phyloP scores from a whole-genome alignment of 805 yeast genomes.

The Ogataea glucozyma region DNA sequence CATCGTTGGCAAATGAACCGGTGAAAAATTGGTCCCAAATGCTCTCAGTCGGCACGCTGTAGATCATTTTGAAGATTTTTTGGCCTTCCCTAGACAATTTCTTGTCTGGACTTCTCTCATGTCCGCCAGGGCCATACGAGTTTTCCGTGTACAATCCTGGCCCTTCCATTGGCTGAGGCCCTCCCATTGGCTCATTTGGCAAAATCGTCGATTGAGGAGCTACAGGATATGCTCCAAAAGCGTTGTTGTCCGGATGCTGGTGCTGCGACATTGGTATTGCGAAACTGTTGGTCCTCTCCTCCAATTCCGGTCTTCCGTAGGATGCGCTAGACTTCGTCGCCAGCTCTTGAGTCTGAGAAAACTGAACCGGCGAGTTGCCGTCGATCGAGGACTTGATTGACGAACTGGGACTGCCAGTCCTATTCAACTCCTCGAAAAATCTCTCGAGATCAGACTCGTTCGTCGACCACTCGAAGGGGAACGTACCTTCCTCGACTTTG shows the following conservation, averaged over 20 bases:
- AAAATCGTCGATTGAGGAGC: background rate
- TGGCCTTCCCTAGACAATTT: constrained; percentile 47
- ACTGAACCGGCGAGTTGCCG: constrained; percentile 19
- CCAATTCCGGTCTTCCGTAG: background rate
- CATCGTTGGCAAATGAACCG: constrained; percentile 24
- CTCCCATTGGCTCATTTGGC: background rate
- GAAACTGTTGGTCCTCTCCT: constrained; percentile 1
- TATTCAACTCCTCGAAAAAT: constrained; percentile 51
- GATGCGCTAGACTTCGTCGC: too few relatives aligned
- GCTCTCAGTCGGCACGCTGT: constrained; percentile 62
- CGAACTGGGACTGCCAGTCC: constrained; percentile 29
- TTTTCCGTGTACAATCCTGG: background rate
- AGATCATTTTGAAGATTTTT: constrained; percentile 58
- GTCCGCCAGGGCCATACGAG: background rate
- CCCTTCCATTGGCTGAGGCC: background rate
- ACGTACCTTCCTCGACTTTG: constrained; percentile 3
- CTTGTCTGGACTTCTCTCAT: constrained; percentile 11
- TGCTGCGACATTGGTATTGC: too few relatives aligned
- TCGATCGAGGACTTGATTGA: constrained; percentile 26
- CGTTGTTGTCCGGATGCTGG: too few relatives aligned
- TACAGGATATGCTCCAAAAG: background rate
- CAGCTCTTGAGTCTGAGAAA: constrained; percentile 2
- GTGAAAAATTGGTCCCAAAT: constrained; percentile 69
- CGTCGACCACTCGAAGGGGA: constrained; percentile 39
- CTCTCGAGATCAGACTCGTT: constrained; percentile 41